Evolutionary conservation across 1,284 basidiomycete genomes (phyloP).

Genomic region (Lentinula novae-zelandiae): DNA sequence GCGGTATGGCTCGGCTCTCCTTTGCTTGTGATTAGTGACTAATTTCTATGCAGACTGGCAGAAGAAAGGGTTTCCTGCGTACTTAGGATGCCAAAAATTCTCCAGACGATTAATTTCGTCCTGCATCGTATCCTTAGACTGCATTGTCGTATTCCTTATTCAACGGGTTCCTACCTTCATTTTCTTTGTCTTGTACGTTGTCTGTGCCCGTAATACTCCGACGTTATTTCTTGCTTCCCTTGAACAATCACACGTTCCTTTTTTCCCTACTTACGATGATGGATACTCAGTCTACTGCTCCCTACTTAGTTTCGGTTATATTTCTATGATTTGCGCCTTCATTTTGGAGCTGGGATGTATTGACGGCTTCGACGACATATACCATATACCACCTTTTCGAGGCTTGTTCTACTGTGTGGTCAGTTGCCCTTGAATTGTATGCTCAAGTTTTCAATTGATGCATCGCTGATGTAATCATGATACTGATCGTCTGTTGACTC

Average conservation of each 20-base stretch:
- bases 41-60: slow-evolving; percentile 42
- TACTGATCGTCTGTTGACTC: not conserved
- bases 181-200: slow-evolving; percentile 27
- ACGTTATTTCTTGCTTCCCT: slow-evolving; percentile 40
- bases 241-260: slow-evolving; percentile 52
- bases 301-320: slow-evolving; percentile 46
- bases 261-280: slow-evolving; percentile 20
- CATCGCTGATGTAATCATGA: slow-evolving; percentile 5
- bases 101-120: slow-evolving; percentile 26
- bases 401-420: not conserved
- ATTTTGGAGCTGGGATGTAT: slow-evolving; percentile 22
- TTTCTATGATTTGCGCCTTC: slow-evolving; percentile 28
- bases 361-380: slow-evolving; percentile 4
- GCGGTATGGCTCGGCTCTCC: slow-evolving; percentile 43
- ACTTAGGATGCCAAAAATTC: slow-evolving; percentile 37
- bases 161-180: slow-evolving; percentile 21
- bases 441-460: not conserved
- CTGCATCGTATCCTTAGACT: not conserved
- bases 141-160: not conserved
- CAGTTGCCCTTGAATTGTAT: too few species aligned
- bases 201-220: slow-evolving; percentile 23
- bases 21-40: not conserved
- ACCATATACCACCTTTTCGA: slow-evolving; percentile 21
- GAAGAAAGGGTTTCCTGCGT: slow-evolving; percentile 77
- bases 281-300: slow-evolving; percentile 57